Base-by-base conservation (phyloP, 1,284 basidiomycete species). In the Meripilus lineatus region DNA sequence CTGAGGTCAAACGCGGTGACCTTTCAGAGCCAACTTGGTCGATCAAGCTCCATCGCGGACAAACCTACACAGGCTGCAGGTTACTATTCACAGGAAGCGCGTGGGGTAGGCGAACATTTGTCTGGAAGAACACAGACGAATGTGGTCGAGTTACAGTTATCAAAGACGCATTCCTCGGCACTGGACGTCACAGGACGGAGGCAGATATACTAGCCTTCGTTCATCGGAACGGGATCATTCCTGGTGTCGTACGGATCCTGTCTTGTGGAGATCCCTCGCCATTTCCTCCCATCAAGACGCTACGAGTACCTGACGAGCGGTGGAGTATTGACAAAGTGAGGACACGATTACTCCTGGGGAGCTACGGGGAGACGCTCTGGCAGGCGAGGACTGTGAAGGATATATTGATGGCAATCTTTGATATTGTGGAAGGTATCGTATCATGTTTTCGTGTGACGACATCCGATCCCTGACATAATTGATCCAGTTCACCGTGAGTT, bases 401-500 rank as follows among this genome's bases (percentile, higher is more conserved):
- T n/a, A n/a, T n/a, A n/a, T n/a, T n/a, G n/a, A n/a, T n/a, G n/a
- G n/a, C n/a, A n/a, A n/a, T n/a, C n/a, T n/a, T n/a, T n/a, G n/a
- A n/a, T n/a, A n/a, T n/a, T n/a, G n/a, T n/a, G n/a, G n/a, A n/a
- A n/a, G n/a, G n/a, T n/a, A n/a, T n/a, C n/a, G n/a, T n/a, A n/a
- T n/a, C n/a, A n/a, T n/a, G n/a, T n/a, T n/a, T n/a, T n/a, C n/a
- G n/a, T n/a, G n/a, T n/a, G n/a, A n/a, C n/a, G n/a, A n/a, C n/a
- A n/a, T n/a, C n/a, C n/a, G n/a, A n/a, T n/a, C n/a, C n/a, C n/a
- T n/a, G n/a, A n/a, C n/a, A n/a, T n/a, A n/a, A n/a, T n/a, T n/a
- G n/a, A n/a, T n/a, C 21, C 21, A 45, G 47, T 45, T 4, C 48
- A 46, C 30, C 40, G 48, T 23, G 24, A 21, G 1, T 39, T 49